Percentiles rank a stretch among this genome's conserved stretches.
These are phyloP conservation scores for Aspergillus sojae DNA, from an alignment of 2,329 filamentous ascomycete genomes.

Conservation along the genomic window DNA sequence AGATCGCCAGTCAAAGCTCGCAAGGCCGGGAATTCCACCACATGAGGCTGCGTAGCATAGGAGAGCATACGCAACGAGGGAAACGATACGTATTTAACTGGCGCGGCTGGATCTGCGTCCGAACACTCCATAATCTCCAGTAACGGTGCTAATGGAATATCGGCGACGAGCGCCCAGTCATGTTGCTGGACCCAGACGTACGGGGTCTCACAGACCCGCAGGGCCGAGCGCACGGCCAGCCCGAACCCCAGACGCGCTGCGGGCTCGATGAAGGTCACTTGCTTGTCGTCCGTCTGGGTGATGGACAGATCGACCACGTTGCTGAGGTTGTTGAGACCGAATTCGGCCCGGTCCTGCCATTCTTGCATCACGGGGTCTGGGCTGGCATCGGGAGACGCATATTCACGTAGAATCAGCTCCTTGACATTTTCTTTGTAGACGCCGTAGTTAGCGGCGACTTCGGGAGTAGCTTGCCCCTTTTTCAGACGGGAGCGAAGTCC, in stretches of 20 bases:
- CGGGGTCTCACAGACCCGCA: conserved; percentile 8
- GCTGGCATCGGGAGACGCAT: not conserved
- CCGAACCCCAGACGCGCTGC: conserved; percentile 12
- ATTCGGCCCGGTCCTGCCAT: conserved; percentile 5
- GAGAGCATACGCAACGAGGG: not conserved
- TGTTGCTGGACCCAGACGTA: conserved; percentile 19
- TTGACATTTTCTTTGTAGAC: conserved; percentile 4
- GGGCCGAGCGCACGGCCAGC: conserved; percentile 11
- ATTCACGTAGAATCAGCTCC: not conserved
- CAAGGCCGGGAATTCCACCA: not conserved
- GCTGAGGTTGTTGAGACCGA: conserved; percentile 5
- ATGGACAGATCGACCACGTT: conserved; percentile 8
- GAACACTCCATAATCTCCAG: conserved; percentile 8
- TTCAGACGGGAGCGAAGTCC: conserved; percentile 5
- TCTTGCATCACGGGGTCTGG: not conserved
- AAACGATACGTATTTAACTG: not conserved
- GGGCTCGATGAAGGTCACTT: conserved; percentile 11
- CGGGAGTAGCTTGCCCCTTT: conserved; percentile 5
- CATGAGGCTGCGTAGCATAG: not conserved
- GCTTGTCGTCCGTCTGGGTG: conserved; percentile 1
- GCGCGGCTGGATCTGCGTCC: not conserved
- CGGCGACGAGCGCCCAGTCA: conserved; percentile 14
- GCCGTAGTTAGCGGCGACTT: conserved; percentile 4
- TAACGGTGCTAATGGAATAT: conserved; percentile 6
- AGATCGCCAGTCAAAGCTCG: not conserved